Evolutionary conservation across 805 yeast species (phyloP), one percentile per base, ranked within the genome.

Genomic region (Hemisphaericaspora nanyangensis): DNA sequence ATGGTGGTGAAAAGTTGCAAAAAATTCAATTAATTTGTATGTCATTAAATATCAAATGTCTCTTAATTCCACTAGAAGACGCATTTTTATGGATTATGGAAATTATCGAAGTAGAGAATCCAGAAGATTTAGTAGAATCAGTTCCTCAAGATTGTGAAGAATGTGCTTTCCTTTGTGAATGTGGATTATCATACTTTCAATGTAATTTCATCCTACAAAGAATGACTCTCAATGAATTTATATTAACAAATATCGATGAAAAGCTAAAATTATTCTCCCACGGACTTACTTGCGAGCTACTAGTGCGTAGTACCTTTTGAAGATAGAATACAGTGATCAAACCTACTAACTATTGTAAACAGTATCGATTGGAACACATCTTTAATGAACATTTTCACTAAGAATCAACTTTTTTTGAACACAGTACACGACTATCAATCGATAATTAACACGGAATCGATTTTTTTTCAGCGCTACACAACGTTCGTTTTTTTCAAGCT

Each of bases 131-230:
- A 26, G 16, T 8, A 7, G 17, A 29, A 20, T 8, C 16, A 26
- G 13, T 13, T 22, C 26, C 26, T 5, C 8, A 22, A 8, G 26
- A 33, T 11, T 11, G 17, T 27, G 30, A 33, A 20, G 32, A 25
- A 17, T 5, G 17, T 18, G 17, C n/a, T 3, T 39, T 39, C 15
- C 27, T 35, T 25, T 11, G 5, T 17, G 28, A 39, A 18, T 35
- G 38, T 31, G 39, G 38, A 6, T 32, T 39, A 17, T 13, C 38
- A 19, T 35, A 35, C 22, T 39, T 39, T 12, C 43, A 39, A 32
- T 16, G 17, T n/a, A 16, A 19, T 29, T 7, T 11, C 7, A 22
- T 39, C 6, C 17, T 39, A 16, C 27, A 39, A 13, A 18, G 8
- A 13, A 15, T 12, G n/a, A 16, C 22, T 10, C 13, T 39, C 7